Evolutionary conservation across 305 asterid genomes (phyloP).

Genomic region (Euphrasia arctica): DNA sequence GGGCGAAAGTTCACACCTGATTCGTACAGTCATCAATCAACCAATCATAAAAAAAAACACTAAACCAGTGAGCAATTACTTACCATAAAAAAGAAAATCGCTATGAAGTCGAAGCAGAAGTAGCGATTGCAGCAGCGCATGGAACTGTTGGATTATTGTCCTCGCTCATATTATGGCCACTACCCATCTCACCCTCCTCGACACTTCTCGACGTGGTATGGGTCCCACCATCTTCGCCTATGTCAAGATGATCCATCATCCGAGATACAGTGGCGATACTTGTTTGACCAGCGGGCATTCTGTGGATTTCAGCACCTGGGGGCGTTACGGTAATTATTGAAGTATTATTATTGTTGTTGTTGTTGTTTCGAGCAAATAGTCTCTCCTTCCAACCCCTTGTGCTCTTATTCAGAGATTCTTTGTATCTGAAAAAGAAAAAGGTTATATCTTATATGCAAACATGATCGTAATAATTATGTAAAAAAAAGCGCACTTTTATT

Average conservation of each 20-base stretch:
- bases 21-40: background rate
- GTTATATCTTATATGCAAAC: background rate
- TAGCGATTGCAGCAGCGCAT: slow-evolving; percentile 30
- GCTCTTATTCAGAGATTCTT: slow-evolving; percentile 87
- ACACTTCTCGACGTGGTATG: slow-evolving; percentile 17
- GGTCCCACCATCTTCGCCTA: slow-evolving; percentile 35
- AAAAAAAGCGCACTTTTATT: slow-evolving; percentile 1
- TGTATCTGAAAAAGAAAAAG: slow-evolving; percentile 46
- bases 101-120: slow-evolving; percentile 22
- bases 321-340: slow-evolving; percentile 34
- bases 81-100: slow-evolving; percentile 31
- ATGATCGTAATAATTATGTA: background rate
- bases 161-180: slow-evolving; percentile 20
- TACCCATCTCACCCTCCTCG: slow-evolving; percentile 15
- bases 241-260: slow-evolving; percentile 58
- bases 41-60: background rate
- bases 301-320: slow-evolving; percentile 40
- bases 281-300: slow-evolving; percentile 30
- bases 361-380: slow-evolving; percentile 50
- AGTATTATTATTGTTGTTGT: slow-evolving; percentile 27
- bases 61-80: slow-evolving; percentile 12
- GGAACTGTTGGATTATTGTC: slow-evolving; percentile 32
- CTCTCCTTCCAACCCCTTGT: slow-evolving; percentile 96
- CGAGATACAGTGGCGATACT: slow-evolving; percentile 38
- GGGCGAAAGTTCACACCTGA: background rate